Evolutionary conservation across 1,139 yeast genomes (phyloP), one percentile per base, ranked within the genome.

Genomic region (Diutina sp.): DNA sequence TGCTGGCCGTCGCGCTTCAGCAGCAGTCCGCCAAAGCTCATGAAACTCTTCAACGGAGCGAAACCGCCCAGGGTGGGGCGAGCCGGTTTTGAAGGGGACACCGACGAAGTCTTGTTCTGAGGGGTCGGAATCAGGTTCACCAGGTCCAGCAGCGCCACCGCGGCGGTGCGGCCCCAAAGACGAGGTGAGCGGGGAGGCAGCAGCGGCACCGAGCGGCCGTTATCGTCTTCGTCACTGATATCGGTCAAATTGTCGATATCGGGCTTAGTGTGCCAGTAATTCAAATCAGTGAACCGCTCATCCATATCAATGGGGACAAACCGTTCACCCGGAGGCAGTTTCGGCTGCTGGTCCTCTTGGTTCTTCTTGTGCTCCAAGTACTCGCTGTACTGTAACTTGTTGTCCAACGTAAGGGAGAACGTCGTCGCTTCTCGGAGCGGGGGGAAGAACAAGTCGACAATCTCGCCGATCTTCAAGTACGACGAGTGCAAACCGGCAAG

Each of bases 381-480:
- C 57, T 72, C 71, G 58, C 67, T 66, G 58, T 71, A 70, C 61
- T 74, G 78, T 52, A 67, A 64, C 56, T 72, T 68, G 58, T 73
- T 71, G 75, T 78, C 73, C 58, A 72, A 21, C 25, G 25, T 72
- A 5, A 72, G 59, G 55, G 69, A 73, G 58, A 69, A 65, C 18
- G 72, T 72, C 25, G 69, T 67, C 7, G 74, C 70, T 57, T 69
- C 69, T 51, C 70, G 74, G 32, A 86, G 87, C 0, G 98, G 96
- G 14, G 99, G 99, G 78, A 95, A 95, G 68, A 91, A 91, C 68
- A 93, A 98, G 69, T 95, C 99, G 14, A 95, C 98, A 59, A 95
- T 76, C 68, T 93, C 98, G 51, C 95, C 90, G 67, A 95, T 93
- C 62, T 84, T 85, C 57, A 95, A 82, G 67, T 95, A 95, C 0